phyloP scores from a whole-genome alignment of 2,329 filamentous ascomycete species.

The Fusarium sp. region DNA sequence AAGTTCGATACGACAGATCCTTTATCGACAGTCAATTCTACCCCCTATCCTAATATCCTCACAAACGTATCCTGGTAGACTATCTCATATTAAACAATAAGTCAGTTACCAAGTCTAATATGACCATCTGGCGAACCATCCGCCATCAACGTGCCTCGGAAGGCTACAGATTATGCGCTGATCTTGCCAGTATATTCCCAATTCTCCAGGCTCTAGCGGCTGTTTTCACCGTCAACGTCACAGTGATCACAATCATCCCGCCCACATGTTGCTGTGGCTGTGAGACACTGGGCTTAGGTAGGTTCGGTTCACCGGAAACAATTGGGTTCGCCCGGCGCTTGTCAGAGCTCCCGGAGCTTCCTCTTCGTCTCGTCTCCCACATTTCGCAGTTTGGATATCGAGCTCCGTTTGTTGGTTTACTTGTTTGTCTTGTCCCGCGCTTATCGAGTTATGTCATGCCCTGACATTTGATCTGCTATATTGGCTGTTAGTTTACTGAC shows the following conservation, averaged over 20 bases:
- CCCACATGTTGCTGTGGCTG: slow-evolving; percentile 39
- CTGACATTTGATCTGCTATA: neutral
- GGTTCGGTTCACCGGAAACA: slow-evolving; percentile 29
- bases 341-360: neutral
- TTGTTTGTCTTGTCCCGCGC: neutral
- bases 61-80: slow-evolving; percentile 5
- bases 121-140: slow-evolving; percentile 18
- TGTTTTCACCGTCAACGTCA: slow-evolving; percentile 41
- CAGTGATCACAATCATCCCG: slow-evolving; percentile 35
- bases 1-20: slow-evolving; percentile 1
- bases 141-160: slow-evolving; percentile 8
- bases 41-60: slow-evolving; percentile 12
- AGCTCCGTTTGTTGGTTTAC: neutral
- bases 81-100: slow-evolving; percentile 7
- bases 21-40: neutral
- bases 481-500: neutral
- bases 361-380: neutral
- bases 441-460: neutral
- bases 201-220: slow-evolving; percentile 33
- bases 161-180: slow-evolving; percentile 23
- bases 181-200: slow-evolving; percentile 26
- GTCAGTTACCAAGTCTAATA: slow-evolving; percentile 9
- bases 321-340: slow-evolving; percentile 10
- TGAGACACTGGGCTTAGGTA: slow-evolving; percentile 30
- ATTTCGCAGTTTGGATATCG: neutral